phyloP scores from a whole-genome alignment of 1,284 basidiomycete genomes.

The Heliocybe sulcata region DNA sequence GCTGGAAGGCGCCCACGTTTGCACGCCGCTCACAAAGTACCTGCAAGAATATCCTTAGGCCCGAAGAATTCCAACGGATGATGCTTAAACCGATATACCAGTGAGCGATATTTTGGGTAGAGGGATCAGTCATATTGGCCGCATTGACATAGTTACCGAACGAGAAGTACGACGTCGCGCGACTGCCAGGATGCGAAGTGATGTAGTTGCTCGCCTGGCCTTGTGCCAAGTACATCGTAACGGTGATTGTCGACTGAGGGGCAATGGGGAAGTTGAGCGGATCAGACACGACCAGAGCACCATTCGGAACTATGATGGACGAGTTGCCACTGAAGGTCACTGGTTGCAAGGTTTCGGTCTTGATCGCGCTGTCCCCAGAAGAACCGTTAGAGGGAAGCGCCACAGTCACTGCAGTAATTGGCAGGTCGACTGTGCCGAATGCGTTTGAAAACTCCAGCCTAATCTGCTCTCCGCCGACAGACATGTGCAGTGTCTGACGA shows the following conservation, averaged over 20 bases:
- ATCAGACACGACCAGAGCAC: slow-evolving; percentile 38
- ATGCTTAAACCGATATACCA: slow-evolving; percentile 26
- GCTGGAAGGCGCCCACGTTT: slow-evolving; percentile 27
- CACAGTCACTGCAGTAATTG: slow-evolving; percentile 35
- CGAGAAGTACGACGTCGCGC: slow-evolving; percentile 35
- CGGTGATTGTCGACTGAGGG: slow-evolving; percentile 28
- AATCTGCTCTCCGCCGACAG: slow-evolving; percentile 29
- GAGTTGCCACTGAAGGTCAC: slow-evolving; percentile 37
- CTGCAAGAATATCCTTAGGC: slow-evolving; percentile 6
- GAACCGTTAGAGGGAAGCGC: slow-evolving; percentile 29
- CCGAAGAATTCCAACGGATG: too few species aligned
- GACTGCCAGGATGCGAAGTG: slow-evolving; percentile 41
- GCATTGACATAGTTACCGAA: slow-evolving; percentile 31
- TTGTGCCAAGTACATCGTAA: slow-evolving; percentile 30
- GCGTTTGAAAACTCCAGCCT: slow-evolving; percentile 40
- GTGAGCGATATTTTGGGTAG: slow-evolving; percentile 26
- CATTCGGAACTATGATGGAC: slow-evolving; percentile 34
- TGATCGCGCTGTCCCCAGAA: slow-evolving; percentile 29
- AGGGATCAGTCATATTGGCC: slow-evolving; percentile 24
- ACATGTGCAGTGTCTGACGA: slow-evolving; percentile 39
- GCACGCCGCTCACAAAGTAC: slow-evolving; percentile 37
- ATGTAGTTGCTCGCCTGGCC: slow-evolving; percentile 34
- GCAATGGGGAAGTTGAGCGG: slow-evolving; percentile 30
- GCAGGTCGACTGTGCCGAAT: slow-evolving; percentile 35
- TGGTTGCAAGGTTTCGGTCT: slow-evolving; percentile 23